These are phyloP conservation scores for Elaeis oleifera DNA, from an alignment of 202 grass and related monocot species.

Conservation along the genomic window DNA sequence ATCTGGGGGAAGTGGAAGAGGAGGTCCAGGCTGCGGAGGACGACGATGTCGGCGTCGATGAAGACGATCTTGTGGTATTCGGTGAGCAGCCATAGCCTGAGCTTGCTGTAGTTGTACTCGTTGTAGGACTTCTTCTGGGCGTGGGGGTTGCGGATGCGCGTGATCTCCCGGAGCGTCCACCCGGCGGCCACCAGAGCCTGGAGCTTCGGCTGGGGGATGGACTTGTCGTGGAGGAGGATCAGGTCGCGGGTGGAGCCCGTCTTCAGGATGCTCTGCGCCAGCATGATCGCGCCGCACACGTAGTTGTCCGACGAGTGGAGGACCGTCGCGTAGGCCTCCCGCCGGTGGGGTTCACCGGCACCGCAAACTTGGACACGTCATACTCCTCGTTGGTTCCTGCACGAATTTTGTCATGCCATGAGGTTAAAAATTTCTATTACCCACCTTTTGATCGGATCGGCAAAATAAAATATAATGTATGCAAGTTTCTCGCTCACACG, in stretches of 20 bases:
- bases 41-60: slow-evolving; percentile 77
- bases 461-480: too few species aligned
- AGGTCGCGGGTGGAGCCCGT: slow-evolving; percentile 58
- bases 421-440: too few species aligned
- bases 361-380: slow-evolving; percentile 20
- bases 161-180: slow-evolving; percentile 54
- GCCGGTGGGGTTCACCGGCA: not conserved
- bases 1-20: slow-evolving; percentile 74
- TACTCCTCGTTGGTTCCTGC: slow-evolving; percentile 51
- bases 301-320: slow-evolving; percentile 84
- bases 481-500: too few species aligned
- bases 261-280: slow-evolving; percentile 66
- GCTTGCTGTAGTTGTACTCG: slow-evolving; percentile 99
- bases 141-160: slow-evolving; percentile 74
- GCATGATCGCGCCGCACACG: slow-evolving; percentile 75
- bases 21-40: slow-evolving; percentile 61
- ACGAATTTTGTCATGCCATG: too few species aligned
- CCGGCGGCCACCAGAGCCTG: slow-evolving; percentile 52
- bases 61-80: slow-evolving; percentile 75
- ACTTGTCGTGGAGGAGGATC: slow-evolving; percentile 84
- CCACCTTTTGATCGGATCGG: too few species aligned
- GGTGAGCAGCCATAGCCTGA: slow-evolving; percentile 75
- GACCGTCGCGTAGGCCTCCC: slow-evolving; percentile 88
- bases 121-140: slow-evolving; percentile 59
- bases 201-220: slow-evolving; percentile 42